Evolutionary conservation across 768 basidiomycete species (phyloP).

Genomic region (Lenzites betulinus): DNA sequence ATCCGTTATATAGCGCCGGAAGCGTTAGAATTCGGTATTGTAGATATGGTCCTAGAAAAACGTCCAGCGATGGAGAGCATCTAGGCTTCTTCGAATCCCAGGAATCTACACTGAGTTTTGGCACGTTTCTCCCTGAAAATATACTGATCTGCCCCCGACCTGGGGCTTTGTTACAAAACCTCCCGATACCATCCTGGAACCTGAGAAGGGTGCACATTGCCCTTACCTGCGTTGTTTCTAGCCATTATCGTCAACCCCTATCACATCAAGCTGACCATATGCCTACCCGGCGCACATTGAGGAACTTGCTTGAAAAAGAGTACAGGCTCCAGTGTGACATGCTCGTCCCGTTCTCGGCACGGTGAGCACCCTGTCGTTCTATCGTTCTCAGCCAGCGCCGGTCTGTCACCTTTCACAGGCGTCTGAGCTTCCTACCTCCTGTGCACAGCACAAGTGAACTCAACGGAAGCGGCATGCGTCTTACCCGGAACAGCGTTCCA

Average conservation of each 20-base stretch:
- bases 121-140: too few species aligned
- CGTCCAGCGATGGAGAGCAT: slow-evolving; percentile 55
- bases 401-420: neutral
- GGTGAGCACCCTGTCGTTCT: neutral
- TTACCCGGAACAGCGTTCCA: neutral
- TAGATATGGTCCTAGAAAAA: slow-evolving; percentile 88
- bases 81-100: neutral
- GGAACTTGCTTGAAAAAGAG: too few species aligned
- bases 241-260: too few species aligned
- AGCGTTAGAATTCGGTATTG: slow-evolving; percentile 88
- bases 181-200: too few species aligned
- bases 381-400: neutral
- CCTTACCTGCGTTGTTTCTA: too few species aligned
- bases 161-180: too few species aligned
- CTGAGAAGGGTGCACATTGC: too few species aligned
- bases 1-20: slow-evolving; percentile 63
- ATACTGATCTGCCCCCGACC: too few species aligned
- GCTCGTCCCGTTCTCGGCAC: neutral
- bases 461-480: neutral
- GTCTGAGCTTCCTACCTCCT: neutral
- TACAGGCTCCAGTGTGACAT: neutral
- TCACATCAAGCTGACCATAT: too few species aligned
- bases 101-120: too few species aligned
- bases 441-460: neutral
- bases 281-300: too few species aligned